Evolutionary conservation across 148 eudicot species (phyloP), one percentile per base, ranked within the genome.

Genomic region (Camellia japonica): DNA sequence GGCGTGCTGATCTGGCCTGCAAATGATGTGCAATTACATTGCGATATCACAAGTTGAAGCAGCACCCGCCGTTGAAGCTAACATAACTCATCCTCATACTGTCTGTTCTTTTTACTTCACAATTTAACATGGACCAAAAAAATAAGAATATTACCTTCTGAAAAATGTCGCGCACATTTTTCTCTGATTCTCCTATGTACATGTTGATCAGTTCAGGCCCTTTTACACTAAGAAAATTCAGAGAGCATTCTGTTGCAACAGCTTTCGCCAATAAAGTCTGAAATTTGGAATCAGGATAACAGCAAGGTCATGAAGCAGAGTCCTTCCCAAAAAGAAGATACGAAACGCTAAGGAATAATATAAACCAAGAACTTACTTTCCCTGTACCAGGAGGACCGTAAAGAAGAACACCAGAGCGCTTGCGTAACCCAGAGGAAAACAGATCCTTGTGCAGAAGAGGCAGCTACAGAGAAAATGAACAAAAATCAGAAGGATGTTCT

Each of bases 301-400:
- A 78, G 11, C 47, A 76, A 81, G 59, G 68, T 83, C 20, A 80
- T 46, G 58, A 63, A 75, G n/a, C 23, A 79, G 20, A 20, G 56
- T n/a, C 56, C 47, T 77, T 20, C 44, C 2, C 71, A 60, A 71
- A 58, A 55, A 44, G 5, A 73, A 71, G 7, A 77, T 6, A 19
- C 12, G 60, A n/a, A 65, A 65, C 9, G 67, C 72, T 19, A 20
- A 80, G 60, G 19, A 61, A 52, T 16, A 77, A 41, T 13, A 81
- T 9, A 56, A 30, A 67, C 5, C 60, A 75, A 64, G 59, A 73
- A 81, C 85, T 79, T 83, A 96, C 99, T 88, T 96, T 96, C 76
- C 99, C 99, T 15, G 99, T 96, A 63, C 99, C 99, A 38, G 99
- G 99, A 75, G 99, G 99, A 77, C 99, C 99, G 88, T 96, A 96